A percentile compares a stretch with the other conserved stretches of the same genome.
Evolutionary conservation across 1,284 basidiomycete species (phyloP).

Genomic region (Rhodofomes roseus): DNA sequence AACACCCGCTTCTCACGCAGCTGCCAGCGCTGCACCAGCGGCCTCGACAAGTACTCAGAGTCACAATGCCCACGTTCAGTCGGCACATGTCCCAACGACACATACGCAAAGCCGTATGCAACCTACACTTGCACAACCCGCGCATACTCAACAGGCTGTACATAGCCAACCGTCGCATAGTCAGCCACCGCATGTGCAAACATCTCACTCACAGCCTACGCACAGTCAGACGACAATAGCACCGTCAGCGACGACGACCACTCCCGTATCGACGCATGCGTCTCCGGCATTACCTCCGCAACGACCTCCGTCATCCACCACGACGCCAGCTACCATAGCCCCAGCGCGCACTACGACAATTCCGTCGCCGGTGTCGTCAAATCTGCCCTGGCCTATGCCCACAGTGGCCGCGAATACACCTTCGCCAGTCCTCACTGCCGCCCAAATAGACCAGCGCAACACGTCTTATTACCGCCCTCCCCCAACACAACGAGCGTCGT

Average conservation of each 20-base stretch:
- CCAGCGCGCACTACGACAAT: slow-evolving; percentile 20
- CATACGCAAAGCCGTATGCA: background rate
- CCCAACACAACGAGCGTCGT: slow-evolving; percentile 22
- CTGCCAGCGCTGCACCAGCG: slow-evolving; percentile 14
- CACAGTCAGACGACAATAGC: slow-evolving; percentile 27
- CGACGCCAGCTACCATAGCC: slow-evolving; percentile 16
- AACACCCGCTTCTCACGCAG: slow-evolving; percentile 28
- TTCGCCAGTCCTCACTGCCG: slow-evolving; percentile 24
- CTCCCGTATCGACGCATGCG: slow-evolving; percentile 17
- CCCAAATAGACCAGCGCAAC: slow-evolving; percentile 28
- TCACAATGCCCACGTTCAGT: too few species aligned
- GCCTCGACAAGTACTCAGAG: background rate
- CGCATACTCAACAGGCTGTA: background rate
- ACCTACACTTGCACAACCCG: background rate
- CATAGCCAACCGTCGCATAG: background rate
- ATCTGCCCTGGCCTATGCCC: slow-evolving; percentile 41
- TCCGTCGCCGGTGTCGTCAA: slow-evolving; percentile 17
- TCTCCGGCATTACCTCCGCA: slow-evolving; percentile 26
- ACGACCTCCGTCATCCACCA: slow-evolving; percentile 23
- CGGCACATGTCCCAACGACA: too few species aligned
- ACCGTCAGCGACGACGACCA: slow-evolving; percentile 16
- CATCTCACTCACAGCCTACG: slow-evolving; percentile 19
- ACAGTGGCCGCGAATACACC: slow-evolving; percentile 26
- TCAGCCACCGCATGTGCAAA: background rate
- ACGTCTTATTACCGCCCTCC: slow-evolving; percentile 34